phyloP scores from a whole-genome alignment of 129 eudicot species.

The Arctium lappa region DNA sequence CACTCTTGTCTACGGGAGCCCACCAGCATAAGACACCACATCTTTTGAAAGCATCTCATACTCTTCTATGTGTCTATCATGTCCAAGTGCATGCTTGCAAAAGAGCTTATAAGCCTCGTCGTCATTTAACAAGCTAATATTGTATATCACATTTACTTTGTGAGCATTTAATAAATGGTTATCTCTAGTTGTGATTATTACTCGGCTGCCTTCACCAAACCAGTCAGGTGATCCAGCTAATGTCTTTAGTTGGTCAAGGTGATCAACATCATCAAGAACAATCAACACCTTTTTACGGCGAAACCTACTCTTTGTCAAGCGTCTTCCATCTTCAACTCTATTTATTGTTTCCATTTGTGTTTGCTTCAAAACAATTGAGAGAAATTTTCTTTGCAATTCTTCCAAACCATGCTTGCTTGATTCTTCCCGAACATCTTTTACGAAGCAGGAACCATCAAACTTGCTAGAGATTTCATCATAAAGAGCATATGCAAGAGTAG shows the following conservation, averaged over 20 bases:
- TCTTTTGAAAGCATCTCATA: background rate
- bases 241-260: background rate
- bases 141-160: background rate
- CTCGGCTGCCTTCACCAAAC: background rate
- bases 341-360: background rate
- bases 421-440: background rate
- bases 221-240: background rate
- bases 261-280: background rate
- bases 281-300: background rate
- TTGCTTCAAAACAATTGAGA: background rate
- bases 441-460: no score
- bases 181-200: background rate
- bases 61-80: background rate
- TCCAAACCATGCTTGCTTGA: background rate
- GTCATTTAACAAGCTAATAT: background rate
- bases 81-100: background rate
- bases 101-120: slow-evolving; percentile 8
- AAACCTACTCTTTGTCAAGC: background rate
- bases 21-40: slow-evolving; percentile 1
- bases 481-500: no score
- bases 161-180: background rate
- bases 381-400: background rate
- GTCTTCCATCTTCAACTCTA: background rate
- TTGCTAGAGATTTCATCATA: no score
- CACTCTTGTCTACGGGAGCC: background rate